These are phyloP conservation scores for Brasenia schreberi DNA, from an alignment of 164 flowering plant species.

Conservation along the genomic window DNA sequence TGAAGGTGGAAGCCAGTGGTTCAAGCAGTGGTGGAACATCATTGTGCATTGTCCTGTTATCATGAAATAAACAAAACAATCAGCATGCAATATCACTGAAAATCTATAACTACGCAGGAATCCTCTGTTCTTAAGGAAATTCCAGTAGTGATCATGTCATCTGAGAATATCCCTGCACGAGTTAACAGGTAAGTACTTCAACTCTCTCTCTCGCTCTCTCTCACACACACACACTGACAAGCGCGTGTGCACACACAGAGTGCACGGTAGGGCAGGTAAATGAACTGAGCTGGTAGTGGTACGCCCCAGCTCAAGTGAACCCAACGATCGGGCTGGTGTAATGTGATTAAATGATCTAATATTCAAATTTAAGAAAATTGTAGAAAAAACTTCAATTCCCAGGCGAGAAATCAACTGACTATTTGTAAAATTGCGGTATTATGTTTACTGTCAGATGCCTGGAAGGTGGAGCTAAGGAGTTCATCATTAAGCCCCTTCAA, in stretches of 20 bases:
- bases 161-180: slow-evolving; percentile 61
- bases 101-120: slow-evolving; percentile 27
- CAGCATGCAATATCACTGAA: neutral
- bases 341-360: too few species aligned
- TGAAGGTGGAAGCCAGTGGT: too few species aligned
- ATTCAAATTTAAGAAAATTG: neutral
- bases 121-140: slow-evolving; percentile 53
- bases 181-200: slow-evolving; percentile 59
- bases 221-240: neutral
- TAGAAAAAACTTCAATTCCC: neutral
- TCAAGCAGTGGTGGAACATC: too few species aligned
- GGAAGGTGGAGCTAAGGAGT: slow-evolving; percentile 38
- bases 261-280: too few species aligned
- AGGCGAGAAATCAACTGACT: neutral
- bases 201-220: neutral
- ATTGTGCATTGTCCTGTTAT: neutral
- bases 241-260: too few species aligned
- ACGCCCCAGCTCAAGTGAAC: neutral
- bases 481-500: slow-evolving; percentile 31
- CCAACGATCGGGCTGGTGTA: neutral
- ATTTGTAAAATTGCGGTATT: neutral
- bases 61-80: neutral
- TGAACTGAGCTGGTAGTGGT: too few species aligned
- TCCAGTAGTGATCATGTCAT: slow-evolving; percentile 79
- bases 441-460: slow-evolving; percentile 21